A percentile compares a stretch with the other conserved stretches of the same genome.
These are phyloP conservation scores for Cadophora gregata DNA, from an alignment of 2,329 filamentous ascomycete genomes.

Conservation along the genomic window DNA sequence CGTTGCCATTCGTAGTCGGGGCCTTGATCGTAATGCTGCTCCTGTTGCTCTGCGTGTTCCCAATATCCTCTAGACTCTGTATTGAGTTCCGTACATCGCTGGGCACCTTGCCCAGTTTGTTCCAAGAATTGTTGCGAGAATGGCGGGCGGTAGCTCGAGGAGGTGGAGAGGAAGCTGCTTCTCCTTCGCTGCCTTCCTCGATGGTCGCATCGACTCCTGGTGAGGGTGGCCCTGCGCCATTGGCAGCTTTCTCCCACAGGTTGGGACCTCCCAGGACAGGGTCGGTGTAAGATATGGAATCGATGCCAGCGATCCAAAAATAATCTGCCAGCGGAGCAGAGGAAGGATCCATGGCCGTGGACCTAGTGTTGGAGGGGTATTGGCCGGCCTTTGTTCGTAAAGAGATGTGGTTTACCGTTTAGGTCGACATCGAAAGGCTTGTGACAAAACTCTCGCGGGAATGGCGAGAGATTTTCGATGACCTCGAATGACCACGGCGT, in stretches of 20 bases:
- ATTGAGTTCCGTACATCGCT: conserved; percentile 59
- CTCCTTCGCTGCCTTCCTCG: conserved; percentile 60
- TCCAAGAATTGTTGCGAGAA: conserved; percentile 65
- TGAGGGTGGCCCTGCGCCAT: conserved; percentile 37
- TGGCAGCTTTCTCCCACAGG: conserved; percentile 32
- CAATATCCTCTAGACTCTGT: conserved; percentile 61
- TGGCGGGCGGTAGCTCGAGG: conserved; percentile 54
- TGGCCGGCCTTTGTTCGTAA: conserved; percentile 24
- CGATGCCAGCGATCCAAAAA: conserved; percentile 77
- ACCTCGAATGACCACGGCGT: neutral
- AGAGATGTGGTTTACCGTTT: conserved; percentile 19
- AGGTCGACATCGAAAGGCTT: conserved; percentile 35
- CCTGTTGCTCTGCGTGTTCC: conserved; percentile 60
- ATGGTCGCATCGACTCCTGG: conserved; percentile 62
- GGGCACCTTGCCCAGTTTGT: conserved; percentile 62
- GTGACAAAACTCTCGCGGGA: conserved; percentile 9
- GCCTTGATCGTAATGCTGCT: conserved; percentile 70
- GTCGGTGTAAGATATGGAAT: conserved; percentile 70
- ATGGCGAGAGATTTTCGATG: neutral
- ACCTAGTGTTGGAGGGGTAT: conserved; percentile 13
- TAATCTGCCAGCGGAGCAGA: conserved; percentile 74
- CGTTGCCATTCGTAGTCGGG: conserved; percentile 39
- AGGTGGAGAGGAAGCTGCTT: conserved; percentile 50
- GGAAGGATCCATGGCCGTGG: conserved; percentile 48
- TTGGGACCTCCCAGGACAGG: conserved; percentile 47